phyloP scores from a whole-genome alignment of 2,329 filamentous ascomycete species.

The Sarocladiaceae sp. region DNA sequence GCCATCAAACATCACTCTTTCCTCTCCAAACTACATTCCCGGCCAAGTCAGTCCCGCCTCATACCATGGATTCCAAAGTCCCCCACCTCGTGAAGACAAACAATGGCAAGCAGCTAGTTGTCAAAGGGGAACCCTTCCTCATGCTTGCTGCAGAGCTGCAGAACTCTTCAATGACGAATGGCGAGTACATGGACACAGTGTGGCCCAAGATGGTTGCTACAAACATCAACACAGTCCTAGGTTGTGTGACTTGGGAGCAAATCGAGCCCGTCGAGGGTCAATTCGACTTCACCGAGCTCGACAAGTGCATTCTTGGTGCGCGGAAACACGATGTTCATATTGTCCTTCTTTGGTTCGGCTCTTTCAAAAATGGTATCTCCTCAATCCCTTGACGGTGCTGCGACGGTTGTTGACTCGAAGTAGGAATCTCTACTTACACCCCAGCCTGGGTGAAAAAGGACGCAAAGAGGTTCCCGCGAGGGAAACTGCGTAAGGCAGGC shows the following conservation, averaged over 20 bases:
- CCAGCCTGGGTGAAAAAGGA: conserved; percentile 30
- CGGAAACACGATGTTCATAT: conserved; percentile 26
- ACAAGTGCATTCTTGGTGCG: conserved; percentile 24
- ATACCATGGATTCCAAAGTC: background rate
- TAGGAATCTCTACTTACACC: conserved; percentile 23
- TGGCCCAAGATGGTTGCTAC: conserved; percentile 25
- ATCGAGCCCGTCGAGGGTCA: conserved; percentile 29
- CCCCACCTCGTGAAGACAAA: background rate
- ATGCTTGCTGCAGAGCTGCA: conserved; percentile 29
- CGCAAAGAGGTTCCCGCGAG: conserved; percentile 27
- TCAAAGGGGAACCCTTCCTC: conserved; percentile 31
- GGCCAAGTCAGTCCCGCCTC: too few species aligned
- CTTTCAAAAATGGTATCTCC: conserved; percentile 33
- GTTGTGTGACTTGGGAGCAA: conserved; percentile 29
- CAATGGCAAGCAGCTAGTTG: conserved; percentile 22
- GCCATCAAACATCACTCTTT: too few species aligned
- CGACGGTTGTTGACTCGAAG: background rate
- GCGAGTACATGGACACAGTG: conserved; percentile 25
- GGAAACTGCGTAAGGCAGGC: conserved; percentile 24
- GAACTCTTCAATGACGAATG: conserved; percentile 28
- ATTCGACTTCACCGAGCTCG: conserved; percentile 28
- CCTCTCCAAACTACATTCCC: too few species aligned
- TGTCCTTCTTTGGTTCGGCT: conserved; percentile 32
- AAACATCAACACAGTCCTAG: conserved; percentile 30
- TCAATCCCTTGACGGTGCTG: too few species aligned